Conservation (phyloP, 2,329 filamentous ascomycete species). For the Alternaria burnsii region DNA sequence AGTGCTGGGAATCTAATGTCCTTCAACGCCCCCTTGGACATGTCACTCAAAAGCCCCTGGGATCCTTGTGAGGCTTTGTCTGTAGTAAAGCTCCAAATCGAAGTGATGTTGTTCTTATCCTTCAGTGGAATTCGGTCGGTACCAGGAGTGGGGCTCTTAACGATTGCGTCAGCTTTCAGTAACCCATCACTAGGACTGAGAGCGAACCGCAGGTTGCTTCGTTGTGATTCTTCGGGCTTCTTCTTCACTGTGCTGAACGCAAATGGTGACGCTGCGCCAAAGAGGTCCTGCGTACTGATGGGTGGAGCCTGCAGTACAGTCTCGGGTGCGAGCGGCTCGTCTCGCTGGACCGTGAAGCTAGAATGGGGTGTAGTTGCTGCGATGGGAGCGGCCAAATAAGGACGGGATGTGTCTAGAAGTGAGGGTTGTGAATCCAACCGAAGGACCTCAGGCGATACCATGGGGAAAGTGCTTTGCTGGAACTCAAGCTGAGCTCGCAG, state of each 20-base stretch:
- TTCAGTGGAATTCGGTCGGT: conserved; percentile 38
- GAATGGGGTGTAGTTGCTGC: conserved; percentile 43
- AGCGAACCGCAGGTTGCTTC: conserved; percentile 35
- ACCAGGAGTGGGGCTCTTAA: conserved; percentile 33
- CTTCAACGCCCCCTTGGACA: conserved; percentile 15
- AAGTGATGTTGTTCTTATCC: conserved; percentile 32
- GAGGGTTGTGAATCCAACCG: conserved; percentile 29
- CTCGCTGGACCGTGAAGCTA: conserved; percentile 34
- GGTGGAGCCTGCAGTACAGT: conserved; percentile 23
- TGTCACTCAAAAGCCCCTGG: conserved; percentile 12
- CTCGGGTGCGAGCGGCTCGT: conserved; percentile 24
- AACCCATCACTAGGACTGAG: conserved; percentile 24
- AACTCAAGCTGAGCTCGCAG: conserved; percentile 45
- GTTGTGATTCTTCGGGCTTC: conserved; percentile 24
- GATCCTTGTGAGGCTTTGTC: conserved; percentile 36
- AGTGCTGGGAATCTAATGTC: conserved; percentile 30
- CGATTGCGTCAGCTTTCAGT: conserved; percentile 12
- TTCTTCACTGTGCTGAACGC: conserved; percentile 55
- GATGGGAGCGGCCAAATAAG: conserved; percentile 23
- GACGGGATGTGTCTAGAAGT: conserved; percentile 27
- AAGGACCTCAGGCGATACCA: conserved; percentile 22
- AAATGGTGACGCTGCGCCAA: conserved; percentile 54
- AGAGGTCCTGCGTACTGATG: conserved; percentile 56
- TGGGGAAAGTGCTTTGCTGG: conserved; percentile 39
- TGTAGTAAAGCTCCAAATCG: conserved; percentile 26